Evolutionary conservation across 208 protist genomes (phyloP).

Genomic region (Leishmania braziliensis): DNA sequence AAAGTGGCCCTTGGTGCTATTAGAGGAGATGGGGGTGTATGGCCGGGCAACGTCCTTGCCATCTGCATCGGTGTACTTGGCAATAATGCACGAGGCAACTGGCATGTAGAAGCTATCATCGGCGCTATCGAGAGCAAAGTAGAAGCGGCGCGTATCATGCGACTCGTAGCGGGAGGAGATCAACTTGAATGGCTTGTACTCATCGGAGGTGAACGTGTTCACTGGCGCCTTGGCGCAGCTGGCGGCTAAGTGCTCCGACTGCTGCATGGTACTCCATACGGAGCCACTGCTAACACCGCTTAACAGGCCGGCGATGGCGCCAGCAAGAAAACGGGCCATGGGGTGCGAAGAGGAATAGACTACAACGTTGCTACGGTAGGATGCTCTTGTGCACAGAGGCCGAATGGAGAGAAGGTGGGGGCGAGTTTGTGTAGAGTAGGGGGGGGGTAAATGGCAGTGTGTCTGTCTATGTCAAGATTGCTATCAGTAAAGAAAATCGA

Average conservation of each 20-base stretch:
- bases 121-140: conserved; percentile 66
- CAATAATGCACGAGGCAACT: conserved; percentile 79
- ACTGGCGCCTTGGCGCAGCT: conserved; percentile 47
- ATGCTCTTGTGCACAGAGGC: background rate
- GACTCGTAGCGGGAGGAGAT: conserved; percentile 86
- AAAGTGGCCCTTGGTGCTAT: conserved; percentile 78
- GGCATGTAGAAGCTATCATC: conserved; percentile 61
- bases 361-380: background rate
- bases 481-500: conserved; percentile 13
- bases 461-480: background rate
- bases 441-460: background rate
- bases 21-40: conserved; percentile 84
- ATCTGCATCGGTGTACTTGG: conserved; percentile 77
- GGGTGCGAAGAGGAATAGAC: conserved; percentile 7
- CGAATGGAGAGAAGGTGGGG: background rate
- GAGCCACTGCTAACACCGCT: conserved; percentile 27
- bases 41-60: conserved; percentile 89
- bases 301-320: conserved; percentile 40
- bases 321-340: conserved; percentile 47
- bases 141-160: conserved; percentile 84
- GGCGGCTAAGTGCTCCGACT: conserved; percentile 26
- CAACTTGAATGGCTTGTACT: conserved; percentile 81
- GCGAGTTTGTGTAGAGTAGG: background rate
- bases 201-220: conserved; percentile 67
- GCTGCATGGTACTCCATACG: conserved; percentile 12